Base-by-base conservation (phyloP, 768 basidiomycete genomes). In the Leucocoprinus leucothites region DNA sequence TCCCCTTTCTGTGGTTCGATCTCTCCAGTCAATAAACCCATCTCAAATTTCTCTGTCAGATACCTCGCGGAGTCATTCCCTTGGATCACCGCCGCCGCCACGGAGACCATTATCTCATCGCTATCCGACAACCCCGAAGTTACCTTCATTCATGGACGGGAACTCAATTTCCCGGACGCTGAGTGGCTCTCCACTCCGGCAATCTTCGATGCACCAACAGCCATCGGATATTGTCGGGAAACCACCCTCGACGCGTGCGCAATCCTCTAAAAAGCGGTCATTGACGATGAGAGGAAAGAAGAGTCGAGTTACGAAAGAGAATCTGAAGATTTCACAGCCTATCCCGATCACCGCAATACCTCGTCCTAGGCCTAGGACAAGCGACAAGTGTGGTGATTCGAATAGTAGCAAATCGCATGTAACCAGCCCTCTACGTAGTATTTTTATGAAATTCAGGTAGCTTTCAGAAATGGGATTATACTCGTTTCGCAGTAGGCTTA, bases 401-500 rank as follows among this genome's bases (percentile, higher is more conserved):
- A 40, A 18, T 16, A 26, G 38, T 51, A 22, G 19, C 36, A 25
- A 19, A 18, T n/a, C 9, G 41, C 50, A 21, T 54, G 53, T 54
- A 21, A 28, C 34, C 2, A 47, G 45, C 16, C 45, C 46, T 26
- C 28, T 54, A 28, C 53, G 46, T 41, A 41, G 36, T 22, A 54
- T 54, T 18, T 54, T 54, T 13, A 54, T 25, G 25, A 54, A 48
- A 48, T 40, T 47, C 36, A 54, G 18, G 31, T 54, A 47, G 18
- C 11, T 14, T 31, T 28, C n/a, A n/a, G 26, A 8, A 28, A 13
- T 19, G 1, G 16, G 14, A 11, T 24, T 1, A 8, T 51, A 26
- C 21, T 38, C 22, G 19, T 45, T 3, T 9, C 14, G 11, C n/a
- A 24, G 24, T 9, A 13, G 24, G n/a, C n/a, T n/a, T n/a, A n/a